Evolutionary conservation across 176 grass and related monocot species (phyloP).

Genomic region (Musa beccarii): DNA sequence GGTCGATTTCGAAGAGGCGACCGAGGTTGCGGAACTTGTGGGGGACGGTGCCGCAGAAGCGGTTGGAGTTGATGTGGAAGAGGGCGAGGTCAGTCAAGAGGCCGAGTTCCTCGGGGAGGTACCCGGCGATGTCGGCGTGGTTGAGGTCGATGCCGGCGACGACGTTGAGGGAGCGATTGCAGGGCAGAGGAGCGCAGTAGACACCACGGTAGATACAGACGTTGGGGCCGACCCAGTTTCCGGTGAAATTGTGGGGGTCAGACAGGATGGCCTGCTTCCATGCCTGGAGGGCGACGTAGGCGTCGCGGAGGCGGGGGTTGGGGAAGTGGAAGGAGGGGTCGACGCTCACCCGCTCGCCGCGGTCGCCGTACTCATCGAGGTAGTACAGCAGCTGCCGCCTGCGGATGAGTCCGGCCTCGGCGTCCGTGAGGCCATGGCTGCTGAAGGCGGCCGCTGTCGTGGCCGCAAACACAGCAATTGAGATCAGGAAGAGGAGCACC

Average conservation of each 20-base stretch:
- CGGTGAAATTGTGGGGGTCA: slow-evolving; percentile 61
- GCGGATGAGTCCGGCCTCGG: slow-evolving; percentile 24
- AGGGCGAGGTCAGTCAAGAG: slow-evolving; percentile 69
- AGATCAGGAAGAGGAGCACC: slow-evolving; percentile 16
- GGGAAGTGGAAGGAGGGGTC: slow-evolving; percentile 54
- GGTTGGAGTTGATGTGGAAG: slow-evolving; percentile 89
- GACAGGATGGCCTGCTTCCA: slow-evolving; percentile 92
- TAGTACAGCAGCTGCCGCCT: slow-evolving; percentile 35
- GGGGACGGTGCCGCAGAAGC: slow-evolving; percentile 75
- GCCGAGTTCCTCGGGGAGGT: slow-evolving; percentile 72
- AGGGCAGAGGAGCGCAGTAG: slow-evolving; percentile 47
- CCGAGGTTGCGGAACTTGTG: slow-evolving; percentile 37
- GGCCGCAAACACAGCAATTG: background rate
- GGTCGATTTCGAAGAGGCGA: slow-evolving; percentile 73
- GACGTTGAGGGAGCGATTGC: slow-evolving; percentile 5
- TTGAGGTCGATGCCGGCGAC: slow-evolving; percentile 92
- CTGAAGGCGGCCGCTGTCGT: slow-evolving; percentile 15
- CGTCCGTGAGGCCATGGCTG: slow-evolving; percentile 25
- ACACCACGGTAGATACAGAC: slow-evolving; percentile 84
- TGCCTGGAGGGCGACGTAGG: slow-evolving; percentile 85
- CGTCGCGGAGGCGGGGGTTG: slow-evolving; percentile 49
- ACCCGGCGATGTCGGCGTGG: slow-evolving; percentile 88
- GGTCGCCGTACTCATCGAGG: slow-evolving; percentile 25
- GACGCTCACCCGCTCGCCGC: slow-evolving; percentile 28
- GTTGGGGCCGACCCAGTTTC: slow-evolving; percentile 50